phyloP scores from a whole-genome alignment of 2,329 filamentous ascomycete species.

The Epichloe aotearoae region DNA sequence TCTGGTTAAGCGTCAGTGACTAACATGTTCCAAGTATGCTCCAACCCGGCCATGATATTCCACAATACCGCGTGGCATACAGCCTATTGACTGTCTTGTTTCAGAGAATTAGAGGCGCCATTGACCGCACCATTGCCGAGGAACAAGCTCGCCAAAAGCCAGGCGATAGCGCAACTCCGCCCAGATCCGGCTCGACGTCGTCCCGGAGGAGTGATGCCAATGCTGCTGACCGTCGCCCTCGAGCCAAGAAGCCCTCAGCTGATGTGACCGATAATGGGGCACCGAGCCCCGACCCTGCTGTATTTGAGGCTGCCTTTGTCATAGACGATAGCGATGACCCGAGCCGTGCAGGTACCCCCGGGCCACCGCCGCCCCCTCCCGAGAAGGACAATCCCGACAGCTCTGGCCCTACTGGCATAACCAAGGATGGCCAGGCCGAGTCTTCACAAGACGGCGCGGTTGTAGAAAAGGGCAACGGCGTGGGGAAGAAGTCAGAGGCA shows the following conservation, averaged over 20 bases:
- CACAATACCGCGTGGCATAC: neutral
- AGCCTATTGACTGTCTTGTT: neutral
- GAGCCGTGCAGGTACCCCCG: slow-evolving; percentile 48
- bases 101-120: slow-evolving; percentile 64
- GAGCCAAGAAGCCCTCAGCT: slow-evolving; percentile 26
- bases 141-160: slow-evolving; percentile 70
- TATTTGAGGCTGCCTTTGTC: slow-evolving; percentile 77
- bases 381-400: slow-evolving; percentile 19
- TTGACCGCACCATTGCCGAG: slow-evolving; percentile 79
- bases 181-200: slow-evolving; percentile 24
- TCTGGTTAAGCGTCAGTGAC: slow-evolving; percentile 1
- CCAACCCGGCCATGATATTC: neutral
- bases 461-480: slow-evolving; percentile 12
- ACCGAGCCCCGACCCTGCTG: slow-evolving; percentile 62
- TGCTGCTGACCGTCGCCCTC: slow-evolving; percentile 14
- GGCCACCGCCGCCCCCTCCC: slow-evolving; percentile 19
- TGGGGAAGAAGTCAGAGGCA: slow-evolving; percentile 5
- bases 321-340: slow-evolving; percentile 70
- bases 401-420: slow-evolving; percentile 6
- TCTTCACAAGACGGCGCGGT: slow-evolving; percentile 10
- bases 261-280: slow-evolving; percentile 26
- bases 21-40: slow-evolving; percentile 21
- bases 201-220: slow-evolving; percentile 28
- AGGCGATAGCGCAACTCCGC: slow-evolving; percentile 29
- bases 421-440: slow-evolving; percentile 11